These are phyloP conservation scores for Leccinum imitatum DNA, from an alignment of 768 basidiomycete genomes.

Conservation along the genomic window DNA sequence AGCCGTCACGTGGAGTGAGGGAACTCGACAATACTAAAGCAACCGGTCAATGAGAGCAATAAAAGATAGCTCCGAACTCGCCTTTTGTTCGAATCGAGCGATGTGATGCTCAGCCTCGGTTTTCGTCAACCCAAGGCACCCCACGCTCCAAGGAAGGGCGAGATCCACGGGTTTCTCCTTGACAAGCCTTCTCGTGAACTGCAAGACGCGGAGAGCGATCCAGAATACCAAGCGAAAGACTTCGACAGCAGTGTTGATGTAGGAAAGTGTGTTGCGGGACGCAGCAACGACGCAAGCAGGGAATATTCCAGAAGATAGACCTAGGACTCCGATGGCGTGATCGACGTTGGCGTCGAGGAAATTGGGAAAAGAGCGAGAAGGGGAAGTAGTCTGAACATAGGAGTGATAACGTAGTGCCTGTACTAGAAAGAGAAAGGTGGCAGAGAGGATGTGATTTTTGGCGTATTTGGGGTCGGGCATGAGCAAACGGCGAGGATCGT, in stretches of 20 bases:
- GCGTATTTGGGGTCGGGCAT: slow-evolving; percentile 35
- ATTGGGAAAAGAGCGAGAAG: slow-evolving; percentile 25
- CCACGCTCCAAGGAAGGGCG: slow-evolving; percentile 45
- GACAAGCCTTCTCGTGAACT: slow-evolving; percentile 28
- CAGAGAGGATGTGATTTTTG: slow-evolving; percentile 50
- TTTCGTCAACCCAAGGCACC: slow-evolving; percentile 36
- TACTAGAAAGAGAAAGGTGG: slow-evolving; percentile 45
- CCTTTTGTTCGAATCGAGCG: slow-evolving; percentile 23
- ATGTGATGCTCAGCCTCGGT: slow-evolving; percentile 27
- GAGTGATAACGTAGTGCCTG: slow-evolving; percentile 55
- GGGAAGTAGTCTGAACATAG: slow-evolving; percentile 32
- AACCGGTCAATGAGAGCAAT: neutral
- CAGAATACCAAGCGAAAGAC: slow-evolving; percentile 52
- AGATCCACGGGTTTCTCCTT: slow-evolving; percentile 21
- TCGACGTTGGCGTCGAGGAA: slow-evolving; percentile 35
- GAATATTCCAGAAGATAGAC: slow-evolving; percentile 59
- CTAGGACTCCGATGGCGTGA: slow-evolving; percentile 41
- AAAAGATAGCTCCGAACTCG: neutral
- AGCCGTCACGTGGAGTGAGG: slow-evolving; percentile 48
- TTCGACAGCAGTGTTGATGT: slow-evolving; percentile 45
- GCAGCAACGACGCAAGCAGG: slow-evolving; percentile 51
- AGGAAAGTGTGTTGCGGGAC: slow-evolving; percentile 40
- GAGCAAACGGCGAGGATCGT: slow-evolving; percentile 39
- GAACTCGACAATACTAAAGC: slow-evolving; percentile 15
- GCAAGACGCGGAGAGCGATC: slow-evolving; percentile 46